These are phyloP conservation scores for Discostella stelligera DNA, from an alignment of 352 stramenopile species.

Conservation along the genomic window DNA sequence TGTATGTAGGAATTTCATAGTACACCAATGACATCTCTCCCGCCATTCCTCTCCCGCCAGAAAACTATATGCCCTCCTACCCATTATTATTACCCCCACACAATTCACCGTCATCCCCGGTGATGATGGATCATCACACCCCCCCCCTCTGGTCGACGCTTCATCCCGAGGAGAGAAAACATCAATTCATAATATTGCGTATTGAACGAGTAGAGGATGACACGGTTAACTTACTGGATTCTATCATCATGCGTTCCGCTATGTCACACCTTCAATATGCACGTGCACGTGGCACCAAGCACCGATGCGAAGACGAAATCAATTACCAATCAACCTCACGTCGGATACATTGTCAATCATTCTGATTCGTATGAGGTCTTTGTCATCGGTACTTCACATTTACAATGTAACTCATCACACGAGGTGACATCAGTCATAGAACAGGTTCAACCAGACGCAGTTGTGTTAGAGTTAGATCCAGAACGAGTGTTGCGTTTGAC, in stretches of 20 bases:
- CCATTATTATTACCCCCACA: no score
- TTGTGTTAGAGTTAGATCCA: slow-evolving; percentile 57
- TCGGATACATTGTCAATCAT: slow-evolving; percentile 23
- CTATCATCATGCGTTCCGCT: slow-evolving; percentile 8
- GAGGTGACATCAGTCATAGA: slow-evolving; percentile 54
- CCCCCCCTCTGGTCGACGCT: no score
- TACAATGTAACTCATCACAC: slow-evolving; percentile 50
- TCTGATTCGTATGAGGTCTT: slow-evolving; percentile 25
- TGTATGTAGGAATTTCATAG: not conserved
- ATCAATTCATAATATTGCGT: no score
- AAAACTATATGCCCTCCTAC: not conserved
- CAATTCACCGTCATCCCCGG: no score
- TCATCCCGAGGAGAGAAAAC: no score
- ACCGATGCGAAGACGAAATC: not conserved
- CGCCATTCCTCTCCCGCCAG: not conserved
- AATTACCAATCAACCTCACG: slow-evolving; percentile 32
- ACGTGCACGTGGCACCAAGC: not conserved
- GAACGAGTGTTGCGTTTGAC: slow-evolving; percentile 53
- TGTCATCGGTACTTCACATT: slow-evolving; percentile 61
- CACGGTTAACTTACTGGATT: no score
- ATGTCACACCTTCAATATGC: not conserved
- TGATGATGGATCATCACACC: no score
- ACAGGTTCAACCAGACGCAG: slow-evolving; percentile 46
- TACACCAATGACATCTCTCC: not conserved
- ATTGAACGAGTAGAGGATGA: no score